Evolutionary conservation across 2,329 filamentous ascomycete genomes (phyloP).

Genomic region (Zarea fungicola): DNA sequence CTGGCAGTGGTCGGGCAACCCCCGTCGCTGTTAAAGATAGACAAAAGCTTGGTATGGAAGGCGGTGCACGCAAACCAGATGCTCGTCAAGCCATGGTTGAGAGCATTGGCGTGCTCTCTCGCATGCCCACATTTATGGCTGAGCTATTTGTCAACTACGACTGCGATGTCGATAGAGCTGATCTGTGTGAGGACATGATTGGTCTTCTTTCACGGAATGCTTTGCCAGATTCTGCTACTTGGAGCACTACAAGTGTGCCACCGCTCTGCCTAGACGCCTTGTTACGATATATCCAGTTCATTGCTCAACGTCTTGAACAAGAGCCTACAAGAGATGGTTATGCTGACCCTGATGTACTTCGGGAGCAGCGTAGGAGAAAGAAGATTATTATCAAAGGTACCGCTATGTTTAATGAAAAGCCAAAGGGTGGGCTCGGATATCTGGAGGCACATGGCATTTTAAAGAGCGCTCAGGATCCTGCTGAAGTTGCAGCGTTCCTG

Average conservation of each 20-base stretch:
- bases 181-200: slow-evolving; percentile 93
- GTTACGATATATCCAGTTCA: slow-evolving; percentile 84
- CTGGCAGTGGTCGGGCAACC: slow-evolving; percentile 75
- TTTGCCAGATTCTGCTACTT: slow-evolving; percentile 93
- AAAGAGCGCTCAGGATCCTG: slow-evolving; percentile 64
- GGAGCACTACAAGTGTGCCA: slow-evolving; percentile 98
- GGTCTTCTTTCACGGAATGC: slow-evolving; percentile 89
- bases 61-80: slow-evolving; percentile 86
- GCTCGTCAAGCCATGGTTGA: slow-evolving; percentile 98
- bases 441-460: slow-evolving; percentile 84
- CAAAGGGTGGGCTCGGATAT: slow-evolving; percentile 82
- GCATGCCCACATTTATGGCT: slow-evolving; percentile 91
- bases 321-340: slow-evolving; percentile 58
- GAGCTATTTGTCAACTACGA: slow-evolving; percentile 98
- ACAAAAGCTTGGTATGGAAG: slow-evolving; percentile 87
- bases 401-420: slow-evolving; percentile 90
- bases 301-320: slow-evolving; percentile 79
- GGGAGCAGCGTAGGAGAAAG: slow-evolving; percentile 72
- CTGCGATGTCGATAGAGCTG: slow-evolving; percentile 84
- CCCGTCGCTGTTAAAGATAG: slow-evolving; percentile 89
- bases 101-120: slow-evolving; percentile 82
- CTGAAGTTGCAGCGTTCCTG: slow-evolving; percentile 79
- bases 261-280: slow-evolving; percentile 90
- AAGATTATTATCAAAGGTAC: slow-evolving; percentile 84
- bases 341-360: slow-evolving; percentile 59